phyloP scores from a whole-genome alignment of 345 rosid genomes.

The rapeseed (Brassica napus) region DNA sequence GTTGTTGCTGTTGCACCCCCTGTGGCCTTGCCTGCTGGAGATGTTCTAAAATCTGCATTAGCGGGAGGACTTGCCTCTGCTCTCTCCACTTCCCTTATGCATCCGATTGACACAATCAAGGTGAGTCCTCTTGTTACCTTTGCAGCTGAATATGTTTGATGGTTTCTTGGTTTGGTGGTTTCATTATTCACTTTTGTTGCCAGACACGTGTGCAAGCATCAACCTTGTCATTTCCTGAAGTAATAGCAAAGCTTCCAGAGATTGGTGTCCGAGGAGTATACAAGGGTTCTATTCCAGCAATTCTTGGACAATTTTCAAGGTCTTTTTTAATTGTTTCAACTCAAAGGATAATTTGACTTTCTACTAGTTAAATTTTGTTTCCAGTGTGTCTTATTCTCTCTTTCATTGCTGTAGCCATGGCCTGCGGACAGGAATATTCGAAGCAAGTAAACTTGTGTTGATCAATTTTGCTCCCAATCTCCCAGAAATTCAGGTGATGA shows the following conservation, averaged over 20 bases:
- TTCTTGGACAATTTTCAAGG: slow-evolving; percentile 98
- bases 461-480: slow-evolving; percentile 88
- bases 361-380: slow-evolving; percentile 4
- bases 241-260: slow-evolving; percentile 88
- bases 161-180: slow-evolving; percentile 12
- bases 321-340: slow-evolving; percentile 26
- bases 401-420: slow-evolving; percentile 66
- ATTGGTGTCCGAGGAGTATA: slow-evolving; percentile 84
- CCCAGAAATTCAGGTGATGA: slow-evolving; percentile 80
- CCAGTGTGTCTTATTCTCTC: slow-evolving; percentile 22
- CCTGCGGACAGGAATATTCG: slow-evolving; percentile 90
- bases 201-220: slow-evolving; percentile 99
- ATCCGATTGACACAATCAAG: slow-evolving; percentile 92
- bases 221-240: slow-evolving; percentile 73
- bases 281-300: slow-evolving; percentile 95
- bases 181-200: slow-evolving; percentile 21
- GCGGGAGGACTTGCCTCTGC: slow-evolving; percentile 98
- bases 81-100: slow-evolving; percentile 80
- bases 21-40: slow-evolving; percentile 81
- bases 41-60: slow-evolving; percentile 89
- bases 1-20: slow-evolving; percentile 97
- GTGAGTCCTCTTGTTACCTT: slow-evolving; percentile 37
- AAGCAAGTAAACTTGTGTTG: slow-evolving; percentile 84
- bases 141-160: slow-evolving; percentile 3
- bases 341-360: slow-evolving; percentile 14